phyloP scores from a whole-genome alignment of 495 filamentous ascomycete species.

The Talaromyces stipitatus region DNA sequence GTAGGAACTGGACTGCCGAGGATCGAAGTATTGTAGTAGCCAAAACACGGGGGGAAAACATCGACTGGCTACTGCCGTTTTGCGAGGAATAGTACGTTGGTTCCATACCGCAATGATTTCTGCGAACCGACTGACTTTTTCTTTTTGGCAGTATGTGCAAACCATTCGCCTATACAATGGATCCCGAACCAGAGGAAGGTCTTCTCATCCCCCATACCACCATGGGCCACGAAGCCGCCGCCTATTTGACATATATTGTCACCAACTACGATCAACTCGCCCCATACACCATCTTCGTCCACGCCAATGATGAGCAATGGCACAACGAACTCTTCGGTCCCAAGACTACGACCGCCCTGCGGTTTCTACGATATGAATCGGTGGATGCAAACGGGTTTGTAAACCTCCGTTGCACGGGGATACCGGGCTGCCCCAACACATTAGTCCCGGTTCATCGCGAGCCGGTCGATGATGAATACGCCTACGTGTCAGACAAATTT shows the following conservation, averaged over 20 bases:
- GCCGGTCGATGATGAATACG: conserved; percentile 24
- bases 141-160: conserved; percentile 13
- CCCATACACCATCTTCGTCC: conserved; percentile 31
- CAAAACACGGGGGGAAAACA: conserved; percentile 17
- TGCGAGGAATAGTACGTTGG: conserved; percentile 17
- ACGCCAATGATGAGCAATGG: conserved; percentile 33
- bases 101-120: background rate
- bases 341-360: conserved; percentile 19
- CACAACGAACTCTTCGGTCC: conserved; percentile 37
- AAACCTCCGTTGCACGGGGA: conserved; percentile 32
- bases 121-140: background rate
- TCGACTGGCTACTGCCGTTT: conserved; percentile 20
- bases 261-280: conserved; percentile 31
- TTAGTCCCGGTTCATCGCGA: conserved; percentile 23
- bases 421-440: conserved; percentile 29
- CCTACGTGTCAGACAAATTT: conserved; percentile 29
- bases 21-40: conserved; percentile 16
- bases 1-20: conserved; percentile 1
- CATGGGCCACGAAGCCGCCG: conserved; percentile 31
- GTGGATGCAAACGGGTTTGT: conserved; percentile 33
- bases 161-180: conserved; percentile 32
- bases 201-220: conserved; percentile 23
- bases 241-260: conserved; percentile 34
- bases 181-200: conserved; percentile 18
- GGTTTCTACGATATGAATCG: conserved; percentile 25